Evolutionary conservation across 371 early-diverging fungal genomes (phyloP).

Genomic region (Cokeromyces recurvatus): DNA sequence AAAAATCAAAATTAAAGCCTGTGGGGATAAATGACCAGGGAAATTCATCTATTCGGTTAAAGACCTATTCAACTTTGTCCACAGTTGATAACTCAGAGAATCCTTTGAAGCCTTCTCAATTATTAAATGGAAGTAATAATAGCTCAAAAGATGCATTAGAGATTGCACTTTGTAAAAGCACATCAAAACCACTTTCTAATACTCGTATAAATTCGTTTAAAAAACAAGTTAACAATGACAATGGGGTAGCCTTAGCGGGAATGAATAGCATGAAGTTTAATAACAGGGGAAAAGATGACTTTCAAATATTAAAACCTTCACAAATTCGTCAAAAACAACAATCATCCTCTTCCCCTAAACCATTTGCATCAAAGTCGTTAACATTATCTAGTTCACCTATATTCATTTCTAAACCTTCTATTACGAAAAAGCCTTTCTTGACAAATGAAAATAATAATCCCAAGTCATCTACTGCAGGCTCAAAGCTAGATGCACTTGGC

Average conservation of each 20-base stretch:
- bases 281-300: constrained; percentile 27
- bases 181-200: background rate
- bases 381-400: too few species aligned
- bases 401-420: too few species aligned
- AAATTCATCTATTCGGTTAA: too few species aligned
- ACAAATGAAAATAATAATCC: too few species aligned
- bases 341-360: background rate
- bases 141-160: constrained; percentile 13
- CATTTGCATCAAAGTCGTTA: too few species aligned
- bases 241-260: too few species aligned
- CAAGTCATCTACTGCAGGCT: background rate
- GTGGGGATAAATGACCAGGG: too few species aligned
- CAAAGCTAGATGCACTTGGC: constrained; percentile 3
- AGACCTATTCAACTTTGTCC: too few species aligned
- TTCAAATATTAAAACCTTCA: constrained; percentile 39
- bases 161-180: constrained; percentile 13
- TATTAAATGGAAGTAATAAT: too few species aligned
- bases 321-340: constrained; percentile 20
- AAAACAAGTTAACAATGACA: constrained; percentile 1
- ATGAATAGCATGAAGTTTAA: background rate
- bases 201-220: background rate
- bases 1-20: constrained; percentile 2
- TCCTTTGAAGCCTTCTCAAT: constrained; percentile 4
- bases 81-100: background rate
- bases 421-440: too few species aligned